Evolutionary conservation across 2,329 filamentous ascomycete species (phyloP), one percentile per base, ranked within the genome.

Genomic region (Botrytis sinoallii): DNA sequence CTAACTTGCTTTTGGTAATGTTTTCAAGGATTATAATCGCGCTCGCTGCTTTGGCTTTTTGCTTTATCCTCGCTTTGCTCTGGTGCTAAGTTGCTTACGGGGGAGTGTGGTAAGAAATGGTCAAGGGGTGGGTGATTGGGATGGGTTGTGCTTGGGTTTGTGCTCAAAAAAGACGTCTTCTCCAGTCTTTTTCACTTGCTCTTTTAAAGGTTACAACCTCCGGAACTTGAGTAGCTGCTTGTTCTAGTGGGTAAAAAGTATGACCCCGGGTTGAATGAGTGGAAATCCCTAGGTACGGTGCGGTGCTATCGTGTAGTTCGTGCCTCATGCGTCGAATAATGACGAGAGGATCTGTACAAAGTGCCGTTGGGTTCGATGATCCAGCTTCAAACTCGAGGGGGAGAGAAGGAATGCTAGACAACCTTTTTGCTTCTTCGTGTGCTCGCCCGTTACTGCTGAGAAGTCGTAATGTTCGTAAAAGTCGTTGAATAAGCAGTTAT

Each of bases 131-230:
- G n/a, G 7, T 71, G 42, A 20, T 59, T 29, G 38, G 32, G 44
- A 44, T 55, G 65, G 46, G 48, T 68, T 32, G 66, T 68, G 66
- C 48, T 68, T 67, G 46, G 46, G 64, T 35, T 38, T 52, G 44
- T 66, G 64, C 64, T 66, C 64, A 52, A 52, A 67, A 48, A 67
- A 67, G 44, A 67, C 22, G 32, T 38, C 29, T 25, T 55, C 64
- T 67, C 65, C 66, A 57, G 55, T 68, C 66, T 57, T 68, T 68
- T 42, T 57, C 48, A 22, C 65, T 57, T 42, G 65, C 65, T 68
- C 32, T 68, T 68, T 68, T 57, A 40, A 42, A 20, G 52, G 32
- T 25, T 46, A 44, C 6, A 35, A 14, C 25, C 32, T 68, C 65
- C 65, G 48, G 38, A 42, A 38, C 66, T 68, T 29, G 46, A 46